Conservation (phyloP, 2,329 filamentous ascomycete genomes). For the Hymenoscyphus salicellus region DNA sequence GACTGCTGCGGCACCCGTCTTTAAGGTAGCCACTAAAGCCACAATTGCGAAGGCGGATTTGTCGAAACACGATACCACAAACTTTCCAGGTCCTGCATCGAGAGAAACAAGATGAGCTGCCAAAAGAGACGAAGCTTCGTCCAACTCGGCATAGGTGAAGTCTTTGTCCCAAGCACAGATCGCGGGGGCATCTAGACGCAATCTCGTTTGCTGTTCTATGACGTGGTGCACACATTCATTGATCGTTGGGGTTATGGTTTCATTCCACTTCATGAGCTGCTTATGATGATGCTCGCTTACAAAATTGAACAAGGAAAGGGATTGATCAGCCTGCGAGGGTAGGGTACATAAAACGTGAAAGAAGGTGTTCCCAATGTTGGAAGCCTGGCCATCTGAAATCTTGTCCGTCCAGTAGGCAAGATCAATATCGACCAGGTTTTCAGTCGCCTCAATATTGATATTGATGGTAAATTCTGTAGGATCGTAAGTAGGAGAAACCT, state of each 20-base stretch:
- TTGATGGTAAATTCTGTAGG: conserved; percentile 42
- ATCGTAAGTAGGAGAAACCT: conserved; percentile 37
- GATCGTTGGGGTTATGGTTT: neutral
- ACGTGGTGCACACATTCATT: conserved; percentile 12
- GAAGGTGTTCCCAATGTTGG: conserved; percentile 41
- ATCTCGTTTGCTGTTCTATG: conserved; percentile 2
- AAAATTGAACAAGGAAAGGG: conserved; percentile 8
- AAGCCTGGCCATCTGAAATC: conserved; percentile 41
- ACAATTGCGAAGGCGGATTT: conserved; percentile 31
- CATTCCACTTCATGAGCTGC: conserved; percentile 13
- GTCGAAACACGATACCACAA: conserved; percentile 30
- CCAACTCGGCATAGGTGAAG: conserved; percentile 20
- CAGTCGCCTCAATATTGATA: conserved; percentile 40
- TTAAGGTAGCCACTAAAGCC: conserved; percentile 29
- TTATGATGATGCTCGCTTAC: conserved; percentile 10
- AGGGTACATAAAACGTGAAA: conserved; percentile 38
- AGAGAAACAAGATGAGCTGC: conserved; percentile 19
- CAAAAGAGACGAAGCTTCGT: conserved; percentile 18
- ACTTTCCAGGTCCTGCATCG: conserved; percentile 18
- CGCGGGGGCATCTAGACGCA: neutral
- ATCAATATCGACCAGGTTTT: conserved; percentile 38
- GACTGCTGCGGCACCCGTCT: conserved; percentile 29
- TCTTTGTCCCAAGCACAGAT: conserved; percentile 36
- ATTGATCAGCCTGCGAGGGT: conserved; percentile 4
- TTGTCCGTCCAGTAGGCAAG: conserved; percentile 43